Evolutionary conservation across 306 rosid genomes (phyloP).

Genomic region (Morella rubra): DNA sequence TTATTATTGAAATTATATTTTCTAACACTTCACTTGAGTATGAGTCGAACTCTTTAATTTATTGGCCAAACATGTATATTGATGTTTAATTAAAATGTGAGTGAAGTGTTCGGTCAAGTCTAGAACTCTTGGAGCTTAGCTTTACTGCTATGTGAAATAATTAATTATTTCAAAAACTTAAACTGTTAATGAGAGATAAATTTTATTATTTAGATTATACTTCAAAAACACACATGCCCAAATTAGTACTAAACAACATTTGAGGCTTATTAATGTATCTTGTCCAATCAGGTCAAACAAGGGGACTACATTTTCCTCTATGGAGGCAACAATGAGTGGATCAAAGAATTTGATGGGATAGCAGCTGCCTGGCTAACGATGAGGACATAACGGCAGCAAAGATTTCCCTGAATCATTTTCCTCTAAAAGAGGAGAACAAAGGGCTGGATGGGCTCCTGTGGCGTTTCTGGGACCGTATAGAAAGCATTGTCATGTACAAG

Average conservation of each 20-base stretch:
- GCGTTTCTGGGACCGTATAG: conserved; percentile 45
- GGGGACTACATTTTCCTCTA: conserved; percentile 51
- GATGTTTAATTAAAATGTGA: no score
- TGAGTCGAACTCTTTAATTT: no score
- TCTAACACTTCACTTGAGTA: no score
- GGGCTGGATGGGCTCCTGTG: conserved; percentile 22
- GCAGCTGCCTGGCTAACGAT: conserved; percentile 42
- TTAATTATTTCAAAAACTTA: no score
- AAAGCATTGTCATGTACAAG: conserved; percentile 52
- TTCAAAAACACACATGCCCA: no score
- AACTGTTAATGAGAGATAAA: no score
- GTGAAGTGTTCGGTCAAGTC: no score
- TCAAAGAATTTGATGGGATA: conserved; percentile 49
- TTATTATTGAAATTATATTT: no score
- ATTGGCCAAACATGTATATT: no score
- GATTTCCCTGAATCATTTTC: conserved; percentile 40
- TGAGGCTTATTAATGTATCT: background rate
- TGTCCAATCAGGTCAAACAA: conserved; percentile 34
- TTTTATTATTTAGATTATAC: background rate
- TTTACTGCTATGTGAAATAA: no score
- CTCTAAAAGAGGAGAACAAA: conserved; percentile 43
- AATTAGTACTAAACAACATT: no score
- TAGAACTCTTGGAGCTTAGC: no score
- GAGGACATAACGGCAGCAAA: conserved; percentile 40
- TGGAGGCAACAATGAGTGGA: conserved; percentile 62